phyloP scores from a whole-genome alignment of 768 basidiomycete genomes.

The Rhizopogon vesiculosus region DNA sequence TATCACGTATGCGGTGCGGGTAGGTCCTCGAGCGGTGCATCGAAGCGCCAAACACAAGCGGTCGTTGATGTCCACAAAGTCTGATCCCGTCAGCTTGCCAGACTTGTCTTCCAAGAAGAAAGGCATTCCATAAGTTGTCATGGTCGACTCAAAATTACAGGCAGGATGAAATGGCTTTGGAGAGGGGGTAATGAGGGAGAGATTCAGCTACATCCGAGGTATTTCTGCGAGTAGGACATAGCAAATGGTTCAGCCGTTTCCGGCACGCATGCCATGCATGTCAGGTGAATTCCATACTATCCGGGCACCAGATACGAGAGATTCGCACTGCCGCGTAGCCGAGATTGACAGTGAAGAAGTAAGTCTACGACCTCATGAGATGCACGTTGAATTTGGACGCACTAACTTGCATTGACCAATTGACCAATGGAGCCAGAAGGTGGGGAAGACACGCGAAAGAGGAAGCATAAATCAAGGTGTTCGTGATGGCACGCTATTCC shows the following conservation, averaged over 20 bases:
- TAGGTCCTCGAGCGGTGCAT: constrained; percentile 39
- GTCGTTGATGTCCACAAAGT: constrained; percentile 61
- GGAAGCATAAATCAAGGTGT: constrained; percentile 9
- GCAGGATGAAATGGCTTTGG: background rate
- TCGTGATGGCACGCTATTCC: constrained; percentile 9
- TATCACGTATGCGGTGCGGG: constrained; percentile 47
- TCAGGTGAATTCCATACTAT: constrained; percentile 13
- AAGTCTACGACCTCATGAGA: constrained; percentile 2
- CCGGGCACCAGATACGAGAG: constrained; percentile 13
- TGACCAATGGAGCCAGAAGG: constrained; percentile 9
- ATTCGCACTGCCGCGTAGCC: constrained; percentile 14
- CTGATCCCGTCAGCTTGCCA: constrained; percentile 47
- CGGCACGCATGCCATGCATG: constrained; percentile 15
- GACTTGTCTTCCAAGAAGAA: constrained; percentile 63
- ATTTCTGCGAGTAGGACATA: constrained; percentile 17
- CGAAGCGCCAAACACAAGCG: constrained; percentile 49
- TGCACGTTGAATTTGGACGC: constrained; percentile 13
- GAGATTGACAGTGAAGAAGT: constrained; percentile 8
- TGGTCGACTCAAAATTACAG: constrained; percentile 15
- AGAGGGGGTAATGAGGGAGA: constrained; percentile 1
- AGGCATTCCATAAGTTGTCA: constrained; percentile 51
- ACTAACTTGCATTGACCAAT: constrained; percentile 4
- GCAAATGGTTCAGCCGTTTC: constrained; percentile 15
- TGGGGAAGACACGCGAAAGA: constrained; percentile 10
- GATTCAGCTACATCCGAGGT: constrained; percentile 6